Base-by-base conservation (phyloP, 1,139 yeast genomes). In the Arxiozyma telluris region DNA sequence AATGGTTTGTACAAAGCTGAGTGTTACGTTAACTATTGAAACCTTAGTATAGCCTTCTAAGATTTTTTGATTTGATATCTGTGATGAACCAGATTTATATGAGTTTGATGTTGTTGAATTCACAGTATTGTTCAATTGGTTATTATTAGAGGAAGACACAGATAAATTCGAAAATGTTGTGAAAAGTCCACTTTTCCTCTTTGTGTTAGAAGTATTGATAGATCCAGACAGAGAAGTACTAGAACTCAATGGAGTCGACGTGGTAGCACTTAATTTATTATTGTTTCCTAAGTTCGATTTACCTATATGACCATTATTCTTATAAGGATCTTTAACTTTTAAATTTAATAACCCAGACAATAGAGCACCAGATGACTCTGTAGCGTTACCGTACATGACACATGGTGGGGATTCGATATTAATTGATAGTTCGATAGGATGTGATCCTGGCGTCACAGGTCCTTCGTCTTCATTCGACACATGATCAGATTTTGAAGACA, bases 351-450 rank as follows among this genome's bases (percentile, higher is more conserved):
- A 73, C 0, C 98, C 98, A 23, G 91, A 83, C 38, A 94, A 73
- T 42, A 93, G 76, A 1, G 96, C 87, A 0, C 99, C 98, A 0
- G 95, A 78, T 1, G 94, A 83, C 56, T 88, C 95, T 8, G 72
- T 69, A 4, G 93, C 87, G 2, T 77, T 72, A 0, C 98, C 98
- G 65, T 86, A 91, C 55, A 93, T 71, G 42, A 89, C 81, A 42
- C 91, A 76, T 0, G 99, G 98, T 0, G 98, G 98, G 0, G 95
- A 84, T 67, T 93, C 98, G 34, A 93, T 74, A 47, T 78, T 76
- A 50, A 93, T 77, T 1, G 81, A 69, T 34, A 91, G 71, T 52
- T 76, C 74, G 39, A 80, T 70, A 1, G 79, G 79, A 39, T 57
- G 59, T 18, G 53, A 53, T 21, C 51, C 53, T 7, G 49, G 49